Base-by-base conservation (phyloP, 768 basidiomycete species). In the Phylloporus arenicola region DNA sequence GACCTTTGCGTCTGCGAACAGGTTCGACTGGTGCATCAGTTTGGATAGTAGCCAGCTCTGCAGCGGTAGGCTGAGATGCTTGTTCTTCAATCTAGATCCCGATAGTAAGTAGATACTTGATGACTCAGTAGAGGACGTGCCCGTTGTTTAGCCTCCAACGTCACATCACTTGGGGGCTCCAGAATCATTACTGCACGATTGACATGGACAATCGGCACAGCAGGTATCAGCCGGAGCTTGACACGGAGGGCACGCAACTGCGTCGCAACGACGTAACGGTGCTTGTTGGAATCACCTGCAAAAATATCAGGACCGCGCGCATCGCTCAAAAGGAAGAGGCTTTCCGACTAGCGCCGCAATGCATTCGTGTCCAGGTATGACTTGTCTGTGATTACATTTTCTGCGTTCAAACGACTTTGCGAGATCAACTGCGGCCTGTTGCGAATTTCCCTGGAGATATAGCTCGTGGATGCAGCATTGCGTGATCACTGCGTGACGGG, bases 391-490 rank as follows among this genome's bases (percentile, higher is more conserved):
- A 64, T 97, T 97, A 66, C 96, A 99, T 70, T 88, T 92, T 56
- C 96, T 68, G 50, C 95, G 78, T 70, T 97, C 95, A 57, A 96
- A 97, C 0, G 75, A 79, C 70, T 97, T 98, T 2, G 96, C 95
- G 38, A 96, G 76, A 64, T 96, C 90, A 0, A 92, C 84, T 0
- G 84, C 80, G 0, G 79, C 70, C 63, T 97, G 93, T 27, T 79
- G 78, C 2, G 75, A 62, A 51, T 78, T 81, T 12, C 92, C 93
- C 49, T 86, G 80, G 3, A 92, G 77, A 70, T 99, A 98, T 2
- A 99, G 77, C 63, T 92, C 90, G 57, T 93, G 84, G 37, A 99
- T 92, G 64, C 86, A 95, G 68, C 96, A 99, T 65, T 98, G 95
- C 0, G 96, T 97, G 67, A 99, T 97, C 95, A 99, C 96, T 97